phyloP scores from a whole-genome alignment of 148 eudicot species.

The Vaccinium darrowii region DNA sequence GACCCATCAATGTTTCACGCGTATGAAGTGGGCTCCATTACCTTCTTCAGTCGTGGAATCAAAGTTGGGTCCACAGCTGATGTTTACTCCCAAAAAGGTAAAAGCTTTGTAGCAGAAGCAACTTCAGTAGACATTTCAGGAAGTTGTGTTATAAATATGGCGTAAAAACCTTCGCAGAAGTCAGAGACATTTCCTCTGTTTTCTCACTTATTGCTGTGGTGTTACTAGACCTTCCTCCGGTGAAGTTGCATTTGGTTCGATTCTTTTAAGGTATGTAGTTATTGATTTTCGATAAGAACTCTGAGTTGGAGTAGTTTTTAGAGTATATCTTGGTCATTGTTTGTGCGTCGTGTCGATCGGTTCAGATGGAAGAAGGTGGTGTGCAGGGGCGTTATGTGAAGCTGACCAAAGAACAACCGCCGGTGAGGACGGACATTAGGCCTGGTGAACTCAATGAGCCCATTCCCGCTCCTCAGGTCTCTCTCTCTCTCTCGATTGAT shows the following conservation, averaged over 20 bases:
- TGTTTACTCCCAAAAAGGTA: not conserved
- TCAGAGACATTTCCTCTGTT: not conserved
- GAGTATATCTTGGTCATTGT: not conserved
- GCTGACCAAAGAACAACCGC: conserved; percentile 69
- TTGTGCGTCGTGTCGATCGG: no score
- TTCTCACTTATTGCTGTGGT: not conserved
- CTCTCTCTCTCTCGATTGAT: not conserved
- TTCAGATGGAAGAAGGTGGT: conserved; percentile 52
- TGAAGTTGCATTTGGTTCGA: not conserved
- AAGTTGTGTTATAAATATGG: no score
- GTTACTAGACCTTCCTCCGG: not conserved
- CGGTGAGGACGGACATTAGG: conserved; percentile 46
- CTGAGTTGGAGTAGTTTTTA: not conserved
- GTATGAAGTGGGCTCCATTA: no score
- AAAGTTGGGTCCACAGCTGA: not conserved
- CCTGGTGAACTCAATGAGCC: conserved; percentile 98
- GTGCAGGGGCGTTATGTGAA: conserved; percentile 62
- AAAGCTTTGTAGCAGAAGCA: not conserved
- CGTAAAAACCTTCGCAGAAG: no score
- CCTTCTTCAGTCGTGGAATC: not conserved
- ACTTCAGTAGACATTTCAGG: not conserved
- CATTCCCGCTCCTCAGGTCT: conserved; percentile 72
- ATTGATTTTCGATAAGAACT: not conserved
- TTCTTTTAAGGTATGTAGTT: not conserved
- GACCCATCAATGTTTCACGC: no score